phyloP scores from a whole-genome alignment of 441 rosid genomes.

The Brassica balearica region DNA sequence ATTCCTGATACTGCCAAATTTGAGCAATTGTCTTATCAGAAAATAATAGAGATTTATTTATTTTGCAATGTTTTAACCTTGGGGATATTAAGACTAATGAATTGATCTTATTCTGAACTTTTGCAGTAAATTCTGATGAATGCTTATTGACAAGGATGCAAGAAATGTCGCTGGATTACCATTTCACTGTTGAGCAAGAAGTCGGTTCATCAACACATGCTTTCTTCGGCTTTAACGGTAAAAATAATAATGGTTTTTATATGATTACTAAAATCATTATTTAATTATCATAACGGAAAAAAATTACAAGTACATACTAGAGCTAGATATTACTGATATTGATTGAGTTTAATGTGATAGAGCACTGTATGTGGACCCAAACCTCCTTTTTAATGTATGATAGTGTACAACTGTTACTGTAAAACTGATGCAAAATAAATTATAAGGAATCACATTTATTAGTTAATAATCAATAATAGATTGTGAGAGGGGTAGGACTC shows the following conservation, averaged over 20 bases:
- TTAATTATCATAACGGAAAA: background rate
- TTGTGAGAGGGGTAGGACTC: constrained; percentile 32
- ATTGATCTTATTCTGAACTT: background rate
- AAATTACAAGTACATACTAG: background rate
- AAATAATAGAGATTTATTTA: background rate
- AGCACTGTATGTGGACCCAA: constrained; percentile 33
- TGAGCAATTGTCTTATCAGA: background rate
- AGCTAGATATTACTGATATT: background rate
- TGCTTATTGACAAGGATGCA: constrained; percentile 97
- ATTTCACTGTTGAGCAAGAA: constrained; percentile 97
- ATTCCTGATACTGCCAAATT: constrained; percentile 32
- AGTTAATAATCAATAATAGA: constrained; percentile 15
- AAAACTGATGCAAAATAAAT: background rate
- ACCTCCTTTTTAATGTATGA: background rate
- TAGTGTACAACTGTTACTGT: constrained; percentile 27
- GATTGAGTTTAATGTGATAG: constrained; percentile 20
- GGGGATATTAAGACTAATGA: background rate
- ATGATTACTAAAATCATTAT: constrained; percentile 2
- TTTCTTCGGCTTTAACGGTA: constrained; percentile 75
- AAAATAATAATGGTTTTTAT: background rate
- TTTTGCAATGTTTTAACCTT: background rate
- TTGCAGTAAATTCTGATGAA: constrained; percentile 87
- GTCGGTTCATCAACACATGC: constrained; percentile 55
- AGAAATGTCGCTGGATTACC: constrained; percentile 98
- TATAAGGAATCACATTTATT: constrained; percentile 23